Conservation (phyloP, 1,284 basidiomycete species). For the Papiliotrema flavescens region DNA sequence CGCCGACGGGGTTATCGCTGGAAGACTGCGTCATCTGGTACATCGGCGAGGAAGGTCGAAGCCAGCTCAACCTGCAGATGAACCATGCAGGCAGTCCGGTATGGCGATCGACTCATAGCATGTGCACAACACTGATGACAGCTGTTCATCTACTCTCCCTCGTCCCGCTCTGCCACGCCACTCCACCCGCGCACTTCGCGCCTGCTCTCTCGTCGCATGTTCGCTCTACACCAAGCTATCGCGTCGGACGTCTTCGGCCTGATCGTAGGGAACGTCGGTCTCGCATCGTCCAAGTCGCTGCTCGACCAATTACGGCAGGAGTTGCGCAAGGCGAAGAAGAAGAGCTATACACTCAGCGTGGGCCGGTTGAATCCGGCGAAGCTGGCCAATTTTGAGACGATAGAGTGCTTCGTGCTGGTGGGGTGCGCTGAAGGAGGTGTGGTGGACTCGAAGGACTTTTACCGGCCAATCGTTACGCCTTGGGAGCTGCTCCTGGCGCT, state of each 20-base stretch:
- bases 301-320: slow-evolving; percentile 69
- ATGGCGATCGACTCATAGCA: slow-evolving; percentile 27
- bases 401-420: slow-evolving; percentile 92
- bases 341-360: slow-evolving; percentile 91
- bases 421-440: slow-evolving; percentile 93
- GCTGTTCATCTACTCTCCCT: slow-evolving; percentile 61
- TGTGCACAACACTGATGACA: slow-evolving; percentile 1
- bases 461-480: slow-evolving; percentile 87
- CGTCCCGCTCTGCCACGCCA: slow-evolving; percentile 52
- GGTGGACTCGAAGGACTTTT: slow-evolving; percentile 85
- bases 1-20: slow-evolving; percentile 38
- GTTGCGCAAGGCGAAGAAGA: slow-evolving; percentile 67
- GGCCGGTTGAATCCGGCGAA: slow-evolving; percentile 95
- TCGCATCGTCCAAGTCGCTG: slow-evolving; percentile 72
- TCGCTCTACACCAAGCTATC: slow-evolving; percentile 79
- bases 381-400: slow-evolving; percentile 91
- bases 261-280: slow-evolving; percentile 89
- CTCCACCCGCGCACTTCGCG: slow-evolving; percentile 70
- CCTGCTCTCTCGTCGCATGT: slow-evolving; percentile 88
- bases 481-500: slow-evolving; percentile 87
- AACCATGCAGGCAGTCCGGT: slow-evolving; percentile 60
- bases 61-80: slow-evolving; percentile 81
- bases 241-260: slow-evolving; percentile 94
- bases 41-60: slow-evolving; percentile 76
- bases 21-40: slow-evolving; percentile 62